phyloP scores from a whole-genome alignment of 768 basidiomycete species.

The Phaffia australis region DNA sequence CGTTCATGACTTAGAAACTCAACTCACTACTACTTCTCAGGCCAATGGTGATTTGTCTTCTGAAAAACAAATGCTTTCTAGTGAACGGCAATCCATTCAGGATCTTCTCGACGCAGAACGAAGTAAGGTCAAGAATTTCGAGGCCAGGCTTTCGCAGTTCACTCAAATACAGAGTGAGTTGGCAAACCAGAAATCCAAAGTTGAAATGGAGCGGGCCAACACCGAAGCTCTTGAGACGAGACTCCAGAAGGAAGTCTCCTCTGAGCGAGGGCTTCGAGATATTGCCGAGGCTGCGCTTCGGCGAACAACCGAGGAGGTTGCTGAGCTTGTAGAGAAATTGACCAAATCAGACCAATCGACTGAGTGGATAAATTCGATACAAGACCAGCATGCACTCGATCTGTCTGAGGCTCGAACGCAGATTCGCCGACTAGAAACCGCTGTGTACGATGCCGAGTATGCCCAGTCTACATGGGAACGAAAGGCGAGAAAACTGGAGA shows the following conservation, averaged over 20 bases:
- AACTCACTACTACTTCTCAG: no score
- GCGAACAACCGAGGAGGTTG: no score
- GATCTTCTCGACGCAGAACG: no score
- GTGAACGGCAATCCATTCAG: no score
- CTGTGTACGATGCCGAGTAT: slow-evolving; percentile 51
- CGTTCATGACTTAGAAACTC: no score
- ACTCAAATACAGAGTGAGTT: not conserved
- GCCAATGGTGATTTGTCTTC: no score
- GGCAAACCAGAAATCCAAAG: not conserved
- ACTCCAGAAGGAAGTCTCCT: not conserved
- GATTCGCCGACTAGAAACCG: slow-evolving; percentile 63
- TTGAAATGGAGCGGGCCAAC: not conserved
- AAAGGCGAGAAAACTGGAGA: slow-evolving; percentile 41
- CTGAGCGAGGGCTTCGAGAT: not conserved
- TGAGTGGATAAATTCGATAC: slow-evolving; percentile 59
- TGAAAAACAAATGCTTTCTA: no score
- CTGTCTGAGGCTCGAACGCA: slow-evolving; percentile 68
- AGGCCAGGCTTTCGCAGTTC: no score
- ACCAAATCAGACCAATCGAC: slow-evolving; percentile 47
- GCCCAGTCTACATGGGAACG: not conserved
- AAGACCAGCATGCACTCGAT: slow-evolving; percentile 60
- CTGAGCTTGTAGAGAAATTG: not conserved
- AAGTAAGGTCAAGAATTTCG: no score
- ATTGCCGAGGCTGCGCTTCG: not conserved
- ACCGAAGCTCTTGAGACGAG: not conserved